Evolutionary conservation across 2,329 filamentous ascomycete genomes (phyloP).

Genomic region (Phaeophleospora eucalypticola): DNA sequence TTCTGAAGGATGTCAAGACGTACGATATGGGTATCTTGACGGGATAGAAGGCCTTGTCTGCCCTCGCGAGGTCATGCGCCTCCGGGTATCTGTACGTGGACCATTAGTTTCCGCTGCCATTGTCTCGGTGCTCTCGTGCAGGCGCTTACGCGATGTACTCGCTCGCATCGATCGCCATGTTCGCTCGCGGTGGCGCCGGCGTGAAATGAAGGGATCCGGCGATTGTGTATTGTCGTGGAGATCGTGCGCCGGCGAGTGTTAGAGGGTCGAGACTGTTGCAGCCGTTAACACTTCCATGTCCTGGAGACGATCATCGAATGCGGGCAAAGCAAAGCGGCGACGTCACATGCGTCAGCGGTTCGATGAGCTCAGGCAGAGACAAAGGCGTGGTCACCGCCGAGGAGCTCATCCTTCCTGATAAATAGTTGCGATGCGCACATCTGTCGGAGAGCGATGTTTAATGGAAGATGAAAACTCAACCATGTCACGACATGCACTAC

Average conservation of each 20-base stretch:
- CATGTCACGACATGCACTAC: neutral
- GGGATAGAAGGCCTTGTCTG: slow-evolving; percentile 44
- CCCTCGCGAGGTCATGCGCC: slow-evolving; percentile 42
- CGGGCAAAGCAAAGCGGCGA: neutral
- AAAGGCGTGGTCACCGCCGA: neutral
- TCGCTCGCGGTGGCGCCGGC: neutral
- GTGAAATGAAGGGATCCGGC: neutral
- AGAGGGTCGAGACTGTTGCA: neutral
- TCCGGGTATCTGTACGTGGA: slow-evolving; percentile 41
- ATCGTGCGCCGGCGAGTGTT: too few species aligned
- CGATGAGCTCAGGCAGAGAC: neutral
- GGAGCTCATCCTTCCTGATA: too few species aligned
- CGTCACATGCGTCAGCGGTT: neutral
- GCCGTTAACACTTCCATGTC: neutral
- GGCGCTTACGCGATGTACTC: neutral
- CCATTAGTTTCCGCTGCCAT: slow-evolving; percentile 5
- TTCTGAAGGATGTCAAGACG: slow-evolving; percentile 39
- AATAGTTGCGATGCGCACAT: too few species aligned
- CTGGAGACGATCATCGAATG: neutral
- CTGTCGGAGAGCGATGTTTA: neutral
- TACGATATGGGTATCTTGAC: slow-evolving; percentile 48
- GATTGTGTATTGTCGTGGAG: too few species aligned
- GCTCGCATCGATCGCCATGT: slow-evolving; percentile 29
- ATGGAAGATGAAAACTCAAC: neutral
- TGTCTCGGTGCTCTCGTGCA: neutral